Conservation (phyloP, 139 green algal genomes). For the Prasinococcaceae sp. region DNA sequence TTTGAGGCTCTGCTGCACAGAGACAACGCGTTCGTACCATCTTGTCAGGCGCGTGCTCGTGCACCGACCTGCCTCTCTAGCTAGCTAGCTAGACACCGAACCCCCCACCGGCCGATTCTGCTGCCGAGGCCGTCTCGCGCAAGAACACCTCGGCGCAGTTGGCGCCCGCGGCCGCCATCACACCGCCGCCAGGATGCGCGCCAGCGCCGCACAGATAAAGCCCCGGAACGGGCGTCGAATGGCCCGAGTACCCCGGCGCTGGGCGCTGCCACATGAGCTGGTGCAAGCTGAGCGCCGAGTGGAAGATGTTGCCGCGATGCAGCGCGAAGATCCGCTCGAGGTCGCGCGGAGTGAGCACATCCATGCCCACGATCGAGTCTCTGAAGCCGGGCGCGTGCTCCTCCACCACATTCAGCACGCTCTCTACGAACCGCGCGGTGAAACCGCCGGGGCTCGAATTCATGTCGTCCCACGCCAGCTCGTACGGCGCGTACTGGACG, state of each 20-base stretch:
- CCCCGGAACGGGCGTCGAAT: constrained; percentile 1
- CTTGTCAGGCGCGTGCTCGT: too few species aligned
- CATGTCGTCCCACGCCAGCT: not conserved
- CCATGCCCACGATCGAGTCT: not conserved
- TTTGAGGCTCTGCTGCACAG: too few species aligned
- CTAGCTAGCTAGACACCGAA: too few species aligned
- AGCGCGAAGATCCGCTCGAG: constrained; percentile 4
- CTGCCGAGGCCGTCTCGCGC: too few species aligned
- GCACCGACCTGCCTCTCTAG: too few species aligned
- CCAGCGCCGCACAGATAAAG: constrained; percentile 13
- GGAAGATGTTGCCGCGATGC: constrained; percentile 10
- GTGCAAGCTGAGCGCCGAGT: constrained; percentile 5
- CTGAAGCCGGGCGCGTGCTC: constrained; percentile 7
- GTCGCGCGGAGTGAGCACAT: constrained; percentile 5
- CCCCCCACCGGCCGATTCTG: too few species aligned
- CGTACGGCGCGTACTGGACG: constrained; percentile 19
- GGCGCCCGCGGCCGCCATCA: constrained; percentile 5
- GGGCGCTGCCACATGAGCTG: constrained; percentile 1
- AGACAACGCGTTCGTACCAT: too few species aligned
- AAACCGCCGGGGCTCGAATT: not conserved
- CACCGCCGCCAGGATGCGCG: constrained; percentile 7
- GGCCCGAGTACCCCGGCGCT: constrained; percentile 1
- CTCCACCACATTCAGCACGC: constrained; percentile 2
- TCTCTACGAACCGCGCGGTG: not conserved
- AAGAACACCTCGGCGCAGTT: not conserved